phyloP scores from a whole-genome alignment of 2,329 filamentous ascomycete species.

The Bipolaris gigantea region DNA sequence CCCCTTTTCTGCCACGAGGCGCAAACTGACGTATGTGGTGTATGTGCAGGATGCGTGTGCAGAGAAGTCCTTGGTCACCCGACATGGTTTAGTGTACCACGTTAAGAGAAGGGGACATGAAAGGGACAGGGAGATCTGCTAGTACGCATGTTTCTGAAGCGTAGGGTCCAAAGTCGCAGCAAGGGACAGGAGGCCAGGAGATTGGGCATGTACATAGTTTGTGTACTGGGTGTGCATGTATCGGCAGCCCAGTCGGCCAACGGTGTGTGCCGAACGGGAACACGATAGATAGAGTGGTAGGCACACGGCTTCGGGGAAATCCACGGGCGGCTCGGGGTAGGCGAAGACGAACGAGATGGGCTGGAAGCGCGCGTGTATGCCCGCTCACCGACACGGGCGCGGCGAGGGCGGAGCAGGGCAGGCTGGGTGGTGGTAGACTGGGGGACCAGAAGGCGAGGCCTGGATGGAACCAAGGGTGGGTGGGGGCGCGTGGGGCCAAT shows the following conservation, averaged over 20 bases:
- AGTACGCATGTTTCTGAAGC: neutral
- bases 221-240: too few relatives aligned
- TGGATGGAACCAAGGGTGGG: neutral
- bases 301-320: neutral
- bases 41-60: too few relatives aligned
- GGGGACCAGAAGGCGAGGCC: neutral
- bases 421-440: neutral
- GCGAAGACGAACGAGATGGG: neutral
- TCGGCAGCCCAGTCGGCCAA: neutral
- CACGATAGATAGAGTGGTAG: neutral
- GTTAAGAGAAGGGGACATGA: neutral
- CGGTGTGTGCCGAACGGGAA: neutral
- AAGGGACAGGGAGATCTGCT: neutral
- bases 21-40: too few relatives aligned
- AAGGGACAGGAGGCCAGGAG: neutral
- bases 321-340: neutral
- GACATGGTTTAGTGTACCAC: too few relatives aligned
- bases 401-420: neutral
- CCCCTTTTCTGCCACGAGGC: neutral
- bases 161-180: neutral
- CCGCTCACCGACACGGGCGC: neutral
- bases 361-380: neutral
- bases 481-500: too few relatives aligned
- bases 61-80: too few relatives aligned
- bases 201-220: neutral